A percentile compares a stretch with the other conserved stretches of the same genome.
Evolutionary conservation across 768 basidiomycete genomes (phyloP).

Genomic region (Cystobasidium ongulense): DNA sequence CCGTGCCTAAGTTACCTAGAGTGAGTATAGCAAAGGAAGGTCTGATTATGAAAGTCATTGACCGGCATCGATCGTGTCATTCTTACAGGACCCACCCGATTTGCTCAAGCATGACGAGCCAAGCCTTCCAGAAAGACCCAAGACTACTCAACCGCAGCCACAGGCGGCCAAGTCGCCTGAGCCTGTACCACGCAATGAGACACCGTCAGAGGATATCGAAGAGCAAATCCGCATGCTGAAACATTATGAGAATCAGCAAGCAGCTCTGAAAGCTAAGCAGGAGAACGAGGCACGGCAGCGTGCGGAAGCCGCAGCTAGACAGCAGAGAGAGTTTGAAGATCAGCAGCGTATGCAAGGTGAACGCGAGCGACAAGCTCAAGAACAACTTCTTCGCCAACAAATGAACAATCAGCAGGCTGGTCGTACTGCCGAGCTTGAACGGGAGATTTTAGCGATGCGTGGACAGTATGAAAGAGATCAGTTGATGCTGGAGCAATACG

Average conservation of each 20-base stretch:
- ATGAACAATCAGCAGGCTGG: slow-evolving; percentile 61
- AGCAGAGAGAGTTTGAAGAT: slow-evolving; percentile 80
- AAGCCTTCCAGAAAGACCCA: slow-evolving; percentile 75
- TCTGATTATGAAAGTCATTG: not conserved
- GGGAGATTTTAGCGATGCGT: slow-evolving; percentile 81
- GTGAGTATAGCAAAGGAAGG: slow-evolving; percentile 53
- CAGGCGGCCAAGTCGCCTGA: slow-evolving; percentile 53
- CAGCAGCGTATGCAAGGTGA: slow-evolving; percentile 81
- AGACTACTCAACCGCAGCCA: slow-evolving; percentile 57
- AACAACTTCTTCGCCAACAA: slow-evolving; percentile 56
- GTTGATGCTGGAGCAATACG: slow-evolving; percentile 93
- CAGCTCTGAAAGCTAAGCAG: slow-evolving; percentile 68
- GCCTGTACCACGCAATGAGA: slow-evolving; percentile 16
- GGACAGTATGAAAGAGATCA: slow-evolving; percentile 98
- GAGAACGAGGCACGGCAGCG: slow-evolving; percentile 76
- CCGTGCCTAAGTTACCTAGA: slow-evolving; percentile 92
- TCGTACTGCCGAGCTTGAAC: slow-evolving; percentile 72
- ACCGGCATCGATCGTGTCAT: no score
- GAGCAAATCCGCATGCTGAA: slow-evolving; percentile 92
- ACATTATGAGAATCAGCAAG: slow-evolving; percentile 91
- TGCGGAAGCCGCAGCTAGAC: slow-evolving; percentile 64
- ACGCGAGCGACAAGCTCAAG: slow-evolving; percentile 76
- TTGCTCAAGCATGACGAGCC: slow-evolving; percentile 74
- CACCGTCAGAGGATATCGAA: slow-evolving; percentile 51
- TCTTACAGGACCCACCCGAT: slow-evolving; percentile 92